Evolutionary conservation across 1,284 basidiomycete genomes (phyloP), one percentile per base, ranked within the genome.

Genomic region (Taiwanofungus camphoratus): DNA sequence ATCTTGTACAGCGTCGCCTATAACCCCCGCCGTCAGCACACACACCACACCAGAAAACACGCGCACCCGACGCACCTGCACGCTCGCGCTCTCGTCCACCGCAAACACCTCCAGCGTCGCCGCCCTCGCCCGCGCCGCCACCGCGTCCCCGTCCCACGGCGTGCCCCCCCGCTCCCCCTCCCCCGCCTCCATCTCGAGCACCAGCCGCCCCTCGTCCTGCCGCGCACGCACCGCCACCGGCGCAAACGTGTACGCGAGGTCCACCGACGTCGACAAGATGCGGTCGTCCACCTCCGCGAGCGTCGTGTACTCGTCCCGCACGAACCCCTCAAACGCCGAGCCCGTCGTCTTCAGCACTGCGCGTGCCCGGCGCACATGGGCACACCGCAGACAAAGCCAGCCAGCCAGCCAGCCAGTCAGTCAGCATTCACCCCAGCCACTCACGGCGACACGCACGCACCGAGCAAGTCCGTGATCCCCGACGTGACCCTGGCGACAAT

Each of bases 1-100:
- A 96, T 96, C 65, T 87, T 88, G 76, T 86, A 96, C 45, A 94
- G 70, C 35, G 92, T 95, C 11, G 92, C 92, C 82, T 92, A 56
- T 18, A 18, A 36, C 30, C 13, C 3, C 15, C 15, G 50, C 56
- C 31, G 18, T 42, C 18, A 30, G 7, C 18, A 13, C 42, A 29
- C 5, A 2, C 13, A 16, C 9, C 4, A 33, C 8, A 7, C 26
- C 34, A 5, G n/a, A 2, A 29, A 21, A 24, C 6, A 22, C 6
- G n/a, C 20, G 11, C 18, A 26, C 12, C 6, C 9, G 8, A 48
- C 73, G 37, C 51, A 86, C 87, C 77, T 95, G 92, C 5, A 98
- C 94, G 55, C 84, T 88, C 6, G 90, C 92, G 57, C 89, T 92
- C 59, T 93, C 84, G 55, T 97, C 91, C 21, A 71, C 68, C 2